Base-by-base conservation (phyloP, 1,139 yeast genomes). In the Wickerhamomyces sp. region DNA sequence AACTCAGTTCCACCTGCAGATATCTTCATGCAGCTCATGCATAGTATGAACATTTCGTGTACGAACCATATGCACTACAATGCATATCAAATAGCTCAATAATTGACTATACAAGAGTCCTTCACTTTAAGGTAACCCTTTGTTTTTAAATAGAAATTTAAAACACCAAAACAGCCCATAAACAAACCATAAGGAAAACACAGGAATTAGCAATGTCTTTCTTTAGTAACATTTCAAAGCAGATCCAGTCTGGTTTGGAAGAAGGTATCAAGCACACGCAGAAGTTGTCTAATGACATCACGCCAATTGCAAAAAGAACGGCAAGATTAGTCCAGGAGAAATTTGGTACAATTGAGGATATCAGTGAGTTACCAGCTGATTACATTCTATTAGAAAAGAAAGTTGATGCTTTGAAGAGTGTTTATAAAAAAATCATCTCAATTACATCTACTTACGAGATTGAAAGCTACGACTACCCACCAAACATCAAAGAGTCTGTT, bases 381-480 rank as follows among this genome's bases (percentile, higher is more conserved):
- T 85, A 85, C 60, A 69, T 76, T 46, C 72, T 74, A 44, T 67
- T 85, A 51, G 94, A 84, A 59, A 67, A 71, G 45, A 76, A 75
- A 53, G 80, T 83, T 45, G 92, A 87, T 62, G 81, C 85, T 38
- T 73, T 87, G 58, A 87, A 82, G 61, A 66, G 72, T 29, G 78
- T 86, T 41, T 87, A 86, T 66, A 80, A 79, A 62, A 81, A 84
- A 58, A 75, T 87, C 33, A 72, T 87, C 50, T 74, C 81, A 43
- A 81, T 87, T 44, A 81, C 95, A 43, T 67, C 73, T 27, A 74
- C 75, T 42, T 87, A 85, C 63, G 92, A 82, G 56, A 77, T 71
- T 54, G 95, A 86, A 61, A 75, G 85, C 41, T 87, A 88, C 61
- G 96, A 88, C 62, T 87, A 87, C 62, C 96, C 96, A 13, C 81